phyloP scores from a whole-genome alignment of 106 monocot genomes.

The Dendrobium catenatum region DNA sequence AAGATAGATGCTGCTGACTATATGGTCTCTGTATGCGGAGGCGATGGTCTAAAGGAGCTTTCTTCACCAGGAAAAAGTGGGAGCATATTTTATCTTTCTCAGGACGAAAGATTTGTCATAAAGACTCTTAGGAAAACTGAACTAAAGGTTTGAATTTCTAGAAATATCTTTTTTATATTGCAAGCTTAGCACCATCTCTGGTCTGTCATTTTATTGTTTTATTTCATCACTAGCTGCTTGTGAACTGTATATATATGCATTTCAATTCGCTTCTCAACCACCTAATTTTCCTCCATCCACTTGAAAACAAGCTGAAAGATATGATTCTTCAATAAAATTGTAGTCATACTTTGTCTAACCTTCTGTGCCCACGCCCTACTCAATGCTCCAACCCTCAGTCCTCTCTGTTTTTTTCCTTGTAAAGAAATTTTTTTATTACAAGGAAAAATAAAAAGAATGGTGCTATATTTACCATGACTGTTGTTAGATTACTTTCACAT shows the following conservation, averaged over 20 bases:
- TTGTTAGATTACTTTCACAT: neutral
- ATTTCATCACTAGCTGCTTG: neutral
- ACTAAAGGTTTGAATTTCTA: slow-evolving; percentile 52
- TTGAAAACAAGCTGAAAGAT: neutral
- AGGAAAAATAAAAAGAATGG: too few relatives aligned
- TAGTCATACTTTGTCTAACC: neutral
- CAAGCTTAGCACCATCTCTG: neutral
- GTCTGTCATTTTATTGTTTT: neutral
- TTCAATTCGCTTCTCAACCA: neutral
- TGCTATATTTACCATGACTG: too few relatives aligned
- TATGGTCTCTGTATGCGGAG: slow-evolving; percentile 94
- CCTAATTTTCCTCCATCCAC: neutral
- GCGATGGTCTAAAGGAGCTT: slow-evolving; percentile 79
- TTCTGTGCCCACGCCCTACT: neutral
- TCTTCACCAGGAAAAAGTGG: slow-evolving; percentile 99
- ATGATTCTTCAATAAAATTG: neutral
- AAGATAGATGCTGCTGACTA: slow-evolving; percentile 97
- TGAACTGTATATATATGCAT: neutral
- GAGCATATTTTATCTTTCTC: slow-evolving; percentile 95
- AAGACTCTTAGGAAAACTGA: slow-evolving; percentile 81
- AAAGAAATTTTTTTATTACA: neutral
- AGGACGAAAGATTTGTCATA: slow-evolving; percentile 94
- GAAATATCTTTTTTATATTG: neutral
- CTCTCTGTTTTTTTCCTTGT: too few relatives aligned
- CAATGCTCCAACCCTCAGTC: neutral